These are phyloP conservation scores for Fusarium pseudonygamai DNA, from an alignment of 2,329 filamentous ascomycete genomes.

Conservation along the genomic window DNA sequence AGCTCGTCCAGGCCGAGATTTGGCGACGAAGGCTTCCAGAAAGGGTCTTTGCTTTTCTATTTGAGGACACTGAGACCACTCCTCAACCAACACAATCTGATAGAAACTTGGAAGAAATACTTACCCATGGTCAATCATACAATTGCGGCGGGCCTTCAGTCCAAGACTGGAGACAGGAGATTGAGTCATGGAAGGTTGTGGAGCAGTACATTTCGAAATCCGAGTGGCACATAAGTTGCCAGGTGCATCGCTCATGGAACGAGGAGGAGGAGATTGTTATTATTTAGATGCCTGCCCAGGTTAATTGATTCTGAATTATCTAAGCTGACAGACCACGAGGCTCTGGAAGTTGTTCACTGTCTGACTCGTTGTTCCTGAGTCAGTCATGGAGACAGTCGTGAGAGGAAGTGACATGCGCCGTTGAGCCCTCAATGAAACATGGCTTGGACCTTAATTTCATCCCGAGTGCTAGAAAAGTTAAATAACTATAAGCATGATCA, in stretches of 20 bases:
- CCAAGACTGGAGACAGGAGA: neutral
- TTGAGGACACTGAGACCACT: accelerated
- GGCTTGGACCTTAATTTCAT: neutral
- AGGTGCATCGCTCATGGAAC: too few relatives aligned
- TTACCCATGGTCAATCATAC: accelerated
- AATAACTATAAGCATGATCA: neutral
- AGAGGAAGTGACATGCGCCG: neutral
- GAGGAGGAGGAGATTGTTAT: neutral
- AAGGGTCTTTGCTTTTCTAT: neutral
- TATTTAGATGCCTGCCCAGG: neutral
- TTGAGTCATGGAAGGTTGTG: accelerated
- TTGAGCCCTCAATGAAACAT: accelerated
- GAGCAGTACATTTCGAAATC: neutral
- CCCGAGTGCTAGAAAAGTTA: neutral
- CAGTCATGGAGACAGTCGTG: neutral
- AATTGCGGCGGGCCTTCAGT: accelerated
- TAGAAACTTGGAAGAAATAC: accelerated
- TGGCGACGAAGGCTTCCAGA: neutral
- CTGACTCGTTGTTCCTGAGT: neutral
- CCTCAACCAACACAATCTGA: accelerated
- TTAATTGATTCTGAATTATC: accelerated
- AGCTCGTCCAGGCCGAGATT: neutral
- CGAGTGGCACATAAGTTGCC: neutral
- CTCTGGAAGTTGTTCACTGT: neutral
- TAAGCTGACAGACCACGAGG: neutral